Evolutionary conservation across 192 early-diverging fungal species (phyloP).

Genomic region (Coemansia sp.): DNA sequence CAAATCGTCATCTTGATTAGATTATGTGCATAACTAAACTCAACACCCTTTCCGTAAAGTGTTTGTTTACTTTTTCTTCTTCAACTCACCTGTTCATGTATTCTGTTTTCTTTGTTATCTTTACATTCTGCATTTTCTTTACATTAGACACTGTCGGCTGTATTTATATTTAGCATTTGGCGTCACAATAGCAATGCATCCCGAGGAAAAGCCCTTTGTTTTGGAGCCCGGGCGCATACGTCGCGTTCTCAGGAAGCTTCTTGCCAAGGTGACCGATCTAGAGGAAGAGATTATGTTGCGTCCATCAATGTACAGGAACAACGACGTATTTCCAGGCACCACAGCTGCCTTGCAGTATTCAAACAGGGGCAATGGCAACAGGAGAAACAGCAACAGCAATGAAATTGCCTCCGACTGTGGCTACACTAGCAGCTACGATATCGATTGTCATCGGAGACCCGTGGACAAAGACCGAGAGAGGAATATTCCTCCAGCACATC

Average conservation of each 20-base stretch:
- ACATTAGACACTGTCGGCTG: background rate
- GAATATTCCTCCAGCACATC: conserved; percentile 32
- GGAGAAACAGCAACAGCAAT: background rate
- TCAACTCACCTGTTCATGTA: background rate
- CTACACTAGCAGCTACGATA: background rate
- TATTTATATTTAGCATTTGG: background rate
- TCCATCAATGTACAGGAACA: conserved; percentile 18
- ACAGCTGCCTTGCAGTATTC: background rate
- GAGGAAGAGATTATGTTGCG: conserved; percentile 30
- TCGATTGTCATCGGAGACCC: background rate
- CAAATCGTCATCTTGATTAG: background rate
- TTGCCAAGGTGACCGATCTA: conserved; percentile 41
- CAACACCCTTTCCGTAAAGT: background rate
- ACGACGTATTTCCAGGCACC: background rate
- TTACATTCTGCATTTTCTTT: background rate
- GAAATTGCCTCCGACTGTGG: background rate
- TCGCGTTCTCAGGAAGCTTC: conserved; percentile 46
- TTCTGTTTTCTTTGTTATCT: background rate
- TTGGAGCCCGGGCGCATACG: conserved; percentile 27
- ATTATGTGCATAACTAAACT: background rate
- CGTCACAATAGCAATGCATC: conserved; percentile 10
- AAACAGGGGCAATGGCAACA: background rate
- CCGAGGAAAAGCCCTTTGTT: conserved; percentile 27
- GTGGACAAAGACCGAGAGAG: background rate
- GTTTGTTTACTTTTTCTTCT: conserved; percentile 1